Evolutionary conservation across 2,329 filamentous ascomycete genomes (phyloP), one percentile per base, ranked within the genome.

Genomic region (Balansia obtecta): DNA sequence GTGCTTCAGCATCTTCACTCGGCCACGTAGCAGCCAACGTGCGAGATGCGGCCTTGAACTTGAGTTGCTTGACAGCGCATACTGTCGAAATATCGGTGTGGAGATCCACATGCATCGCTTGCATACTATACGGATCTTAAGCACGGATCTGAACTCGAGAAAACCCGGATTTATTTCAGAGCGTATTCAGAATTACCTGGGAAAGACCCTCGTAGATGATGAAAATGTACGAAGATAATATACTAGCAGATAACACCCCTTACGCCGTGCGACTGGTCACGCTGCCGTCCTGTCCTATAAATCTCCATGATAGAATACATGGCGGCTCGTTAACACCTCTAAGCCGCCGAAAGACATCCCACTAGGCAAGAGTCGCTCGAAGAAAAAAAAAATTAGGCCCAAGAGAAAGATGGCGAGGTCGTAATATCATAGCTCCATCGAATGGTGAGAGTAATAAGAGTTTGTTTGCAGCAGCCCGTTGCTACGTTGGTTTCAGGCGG

Each of bases 261-360:
- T 45, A 53, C 52, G 53, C 53, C 52, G 52, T 48, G 53, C 52
- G 53, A 52, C 45, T 47, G 39, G 22, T 38, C n/a, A 46, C 43
- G 41, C 47, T 39, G 33, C 37, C 33, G 15, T 27, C 40, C 18
- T 33, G 32, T 42, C 45, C 40, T 38, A 50, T 37, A 37, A 13
- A 41, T 42, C 38, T 46, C 32, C 38, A 41, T 51, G 34, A 49
- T 55, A 57, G 53, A 52, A 53, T 56, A 56, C 53, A 56, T 53
- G 52, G 51, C 48, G 45, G 49, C 46, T 44, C 45, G 27, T 38
- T 39, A 41, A 47, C 52, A 50, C 52, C 54, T 49, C 49, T 18
- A 43, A 46, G 38, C 37, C 46, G 27, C 46, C 43, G 30, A 50
- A 44, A 42, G 39, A 44, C 50, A 49, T 42, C 33, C 50, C 48